A percentile compares a stretch with the other conserved stretches of the same genome.
Evolutionary conservation across 441 rosid species (phyloP).

Genomic region (Adansonia madagascariensis): DNA sequence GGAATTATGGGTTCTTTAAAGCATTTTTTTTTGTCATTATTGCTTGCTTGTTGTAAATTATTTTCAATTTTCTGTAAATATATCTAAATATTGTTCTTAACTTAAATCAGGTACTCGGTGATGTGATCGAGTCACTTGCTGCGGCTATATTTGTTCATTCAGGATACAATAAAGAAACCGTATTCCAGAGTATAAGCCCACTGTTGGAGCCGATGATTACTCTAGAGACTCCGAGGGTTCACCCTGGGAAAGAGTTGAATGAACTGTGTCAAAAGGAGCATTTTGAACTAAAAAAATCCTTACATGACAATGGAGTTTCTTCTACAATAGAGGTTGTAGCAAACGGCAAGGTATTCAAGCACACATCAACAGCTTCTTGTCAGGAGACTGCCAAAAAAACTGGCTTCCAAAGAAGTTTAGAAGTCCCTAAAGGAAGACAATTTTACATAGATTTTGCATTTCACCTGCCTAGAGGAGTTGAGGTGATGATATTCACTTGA

Average conservation of each 20-base stretch:
- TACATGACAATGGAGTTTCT: slow-evolving; percentile 32
- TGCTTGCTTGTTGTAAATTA: not conserved
- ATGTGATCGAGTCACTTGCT: slow-evolving; percentile 80
- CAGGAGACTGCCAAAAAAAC: slow-evolving; percentile 57
- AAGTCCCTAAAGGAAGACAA: slow-evolving; percentile 45
- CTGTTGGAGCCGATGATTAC: slow-evolving; percentile 77
- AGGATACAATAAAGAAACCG: slow-evolving; percentile 59
- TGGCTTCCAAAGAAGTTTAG: slow-evolving; percentile 64
- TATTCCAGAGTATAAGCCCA: slow-evolving; percentile 64
- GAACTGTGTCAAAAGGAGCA: slow-evolving; percentile 58
- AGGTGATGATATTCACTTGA: not conserved
- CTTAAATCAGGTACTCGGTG: slow-evolving; percentile 78
- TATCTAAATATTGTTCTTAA: not conserved
- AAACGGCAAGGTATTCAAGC: slow-evolving; percentile 37
- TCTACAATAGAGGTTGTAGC: slow-evolving; percentile 60
- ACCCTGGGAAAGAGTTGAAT: slow-evolving; percentile 65
- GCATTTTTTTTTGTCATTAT: not conserved
- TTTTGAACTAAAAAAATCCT: slow-evolving; percentile 35
- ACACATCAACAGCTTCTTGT: slow-evolving; percentile 47
- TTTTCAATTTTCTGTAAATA: not conserved
- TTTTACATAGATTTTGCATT: slow-evolving; percentile 13
- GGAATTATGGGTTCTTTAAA: not conserved
- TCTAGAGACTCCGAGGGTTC: slow-evolving; percentile 58
- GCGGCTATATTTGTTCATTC: slow-evolving; percentile 91
- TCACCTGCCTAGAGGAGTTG: not conserved